These are phyloP conservation scores for Penicillium psychrofluorescens DNA, from an alignment of 495 filamentous ascomycete genomes.

Conservation along the genomic window DNA sequence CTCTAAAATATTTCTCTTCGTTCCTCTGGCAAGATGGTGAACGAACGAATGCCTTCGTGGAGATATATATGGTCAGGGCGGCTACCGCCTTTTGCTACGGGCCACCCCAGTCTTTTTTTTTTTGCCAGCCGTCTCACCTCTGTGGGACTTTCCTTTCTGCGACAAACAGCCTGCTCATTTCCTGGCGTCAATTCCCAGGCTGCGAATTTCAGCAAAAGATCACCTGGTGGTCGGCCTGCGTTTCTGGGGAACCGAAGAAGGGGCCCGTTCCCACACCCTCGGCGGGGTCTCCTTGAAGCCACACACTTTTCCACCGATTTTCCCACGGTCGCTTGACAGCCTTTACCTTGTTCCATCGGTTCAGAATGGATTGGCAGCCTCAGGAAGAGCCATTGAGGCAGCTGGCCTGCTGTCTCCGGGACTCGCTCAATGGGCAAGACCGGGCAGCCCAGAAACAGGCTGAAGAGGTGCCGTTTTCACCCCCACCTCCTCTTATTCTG, in stretches of 20 bases:
- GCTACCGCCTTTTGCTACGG: too few species aligned
- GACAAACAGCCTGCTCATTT: too few species aligned
- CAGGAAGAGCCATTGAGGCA: constrained; percentile 78
- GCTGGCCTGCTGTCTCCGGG: constrained; percentile 79
- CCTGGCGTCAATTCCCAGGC: neutral
- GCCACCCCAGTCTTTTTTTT: too few species aligned
- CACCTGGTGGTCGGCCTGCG: constrained; percentile 1
- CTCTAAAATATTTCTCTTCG: too few species aligned
- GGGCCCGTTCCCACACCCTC: constrained; percentile 23
- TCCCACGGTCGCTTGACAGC: constrained; percentile 9
- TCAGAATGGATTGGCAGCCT: constrained; percentile 86
- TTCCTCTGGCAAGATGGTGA: too few species aligned
- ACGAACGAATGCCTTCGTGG: too few species aligned
- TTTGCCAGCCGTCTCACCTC: too few species aligned
- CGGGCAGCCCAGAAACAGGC: constrained; percentile 75
- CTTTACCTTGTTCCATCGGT: constrained; percentile 7
- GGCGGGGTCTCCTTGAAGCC: constrained; percentile 23
- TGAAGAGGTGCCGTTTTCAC: constrained; percentile 30
- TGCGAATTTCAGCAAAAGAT: neutral
- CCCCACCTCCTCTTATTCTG: neutral
- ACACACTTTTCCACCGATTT: constrained; percentile 16
- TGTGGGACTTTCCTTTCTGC: too few species aligned
- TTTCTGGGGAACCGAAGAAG: constrained; percentile 13
- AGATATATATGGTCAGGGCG: too few species aligned
- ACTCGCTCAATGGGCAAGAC: constrained; percentile 83